Base-by-base conservation (phyloP, 2,329 filamentous ascomycete genomes). In the Trichoderma sp. region DNA sequence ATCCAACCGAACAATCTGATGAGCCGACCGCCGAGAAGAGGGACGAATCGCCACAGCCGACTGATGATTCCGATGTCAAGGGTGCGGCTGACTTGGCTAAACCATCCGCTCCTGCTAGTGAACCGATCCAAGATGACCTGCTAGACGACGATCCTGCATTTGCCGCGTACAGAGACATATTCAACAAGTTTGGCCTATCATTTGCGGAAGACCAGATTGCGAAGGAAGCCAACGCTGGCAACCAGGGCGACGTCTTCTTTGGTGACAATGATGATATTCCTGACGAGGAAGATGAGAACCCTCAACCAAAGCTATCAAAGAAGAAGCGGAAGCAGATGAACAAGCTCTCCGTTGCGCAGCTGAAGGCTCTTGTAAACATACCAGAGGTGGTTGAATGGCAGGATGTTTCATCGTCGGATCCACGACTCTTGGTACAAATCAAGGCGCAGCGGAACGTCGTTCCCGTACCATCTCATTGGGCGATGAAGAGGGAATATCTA, bases 361-460 rank as follows among this genome's bases (percentile, higher is more conserved):
- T 99, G 74, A 99, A 99, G 83, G 93, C 95, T 6, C 84, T 97
- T 70, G 96, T 98, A 73, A 89, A 87, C 77, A 95, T 95, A 76
- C 96, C 96, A 3, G 96, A 99, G 81, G 90, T 97, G 11, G 95
- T 99, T 6, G 96, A 99, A 78, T 98, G 96, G 96, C 96, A 97
- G 70, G 96, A 99, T 80, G 93, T 93, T 14, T 97, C 94, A 18
- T 95, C 96, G 0, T 90, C 93, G 30, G 95, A 99, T 80, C 96
- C 96, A 15, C 89, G 92, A 71, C 85, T 98, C 57, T 88, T 99
- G 12, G 93, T 98, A 30, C 93, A 97, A 78, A 95, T 99, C 85
- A 99, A 98, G 82, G 92, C 93, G 3, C 93, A 97, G 80, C 91
- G 95, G 76, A 99, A 99, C 79, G 93, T 98, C 30, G 95, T 99